Percentiles rank a stretch among this genome's conserved stretches.
Evolutionary conservation across 176 grass and related monocot species (phyloP).

Genomic region (Oryza nivara): DNA sequence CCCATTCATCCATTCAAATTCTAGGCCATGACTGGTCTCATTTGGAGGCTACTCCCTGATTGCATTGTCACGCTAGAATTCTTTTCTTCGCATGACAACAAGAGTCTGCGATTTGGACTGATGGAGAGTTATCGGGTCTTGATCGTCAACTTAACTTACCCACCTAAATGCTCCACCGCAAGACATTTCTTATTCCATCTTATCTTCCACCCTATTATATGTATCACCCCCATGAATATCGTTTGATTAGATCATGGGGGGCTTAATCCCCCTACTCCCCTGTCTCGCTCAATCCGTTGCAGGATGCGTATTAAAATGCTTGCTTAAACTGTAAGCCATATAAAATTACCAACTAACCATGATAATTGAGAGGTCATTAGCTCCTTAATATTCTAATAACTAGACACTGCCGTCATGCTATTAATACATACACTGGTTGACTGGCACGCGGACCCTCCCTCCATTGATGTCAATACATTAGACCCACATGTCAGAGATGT

Average conservation of each 20-base stretch:
- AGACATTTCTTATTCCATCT: neutral
- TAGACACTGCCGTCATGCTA: too few species aligned
- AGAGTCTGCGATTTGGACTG: neutral
- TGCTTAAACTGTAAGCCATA: neutral
- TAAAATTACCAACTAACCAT: neutral
- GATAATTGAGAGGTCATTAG: neutral
- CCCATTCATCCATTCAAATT: too few species aligned
- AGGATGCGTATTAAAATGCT: neutral
- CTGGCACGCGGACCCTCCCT: too few species aligned
- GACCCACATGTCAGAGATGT: neutral
- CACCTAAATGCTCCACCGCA: neutral
- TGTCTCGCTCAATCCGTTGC: neutral
- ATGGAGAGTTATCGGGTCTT: neutral
- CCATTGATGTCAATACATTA: neutral
- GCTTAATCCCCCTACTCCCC: neutral
- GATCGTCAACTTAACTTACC: neutral
- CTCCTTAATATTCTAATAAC: neutral
- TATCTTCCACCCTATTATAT: neutral
- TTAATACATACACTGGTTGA: too few species aligned
- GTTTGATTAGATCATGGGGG: slow-evolving; percentile 14
- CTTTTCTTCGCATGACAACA: neutral
- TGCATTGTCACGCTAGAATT: too few species aligned
- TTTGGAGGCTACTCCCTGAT: too few species aligned
- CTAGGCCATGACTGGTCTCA: too few species aligned
- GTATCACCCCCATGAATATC: neutral